Conservation (phyloP, 2,329 filamentous ascomycete genomes). For the Hypoxylon sp. region DNA sequence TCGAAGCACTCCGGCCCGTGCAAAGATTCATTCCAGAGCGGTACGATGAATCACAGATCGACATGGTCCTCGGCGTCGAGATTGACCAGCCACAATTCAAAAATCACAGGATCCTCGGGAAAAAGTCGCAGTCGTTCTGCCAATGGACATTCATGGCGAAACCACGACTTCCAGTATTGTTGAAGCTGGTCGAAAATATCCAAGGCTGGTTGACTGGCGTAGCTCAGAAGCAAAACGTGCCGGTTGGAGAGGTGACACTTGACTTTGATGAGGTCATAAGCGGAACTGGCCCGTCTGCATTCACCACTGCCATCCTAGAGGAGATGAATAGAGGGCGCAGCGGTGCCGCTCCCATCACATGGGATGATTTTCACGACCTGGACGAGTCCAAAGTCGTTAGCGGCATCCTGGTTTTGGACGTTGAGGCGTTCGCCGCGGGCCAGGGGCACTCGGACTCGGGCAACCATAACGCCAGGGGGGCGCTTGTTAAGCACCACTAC, state of each 20-base stretch:
- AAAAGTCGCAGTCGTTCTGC: constrained; percentile 75
- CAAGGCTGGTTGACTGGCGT: constrained; percentile 73
- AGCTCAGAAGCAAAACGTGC: constrained; percentile 65
- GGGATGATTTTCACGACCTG: constrained; percentile 75
- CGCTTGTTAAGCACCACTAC: constrained; percentile 80
- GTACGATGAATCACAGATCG: constrained; percentile 71
- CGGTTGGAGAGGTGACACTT: constrained; percentile 26
- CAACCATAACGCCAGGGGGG: constrained; percentile 74
- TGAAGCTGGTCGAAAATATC: constrained; percentile 76
- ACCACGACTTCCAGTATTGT: constrained; percentile 75
- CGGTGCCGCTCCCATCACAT: constrained; percentile 62
- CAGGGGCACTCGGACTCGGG: constrained; percentile 80
- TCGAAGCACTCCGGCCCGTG: constrained; percentile 57
- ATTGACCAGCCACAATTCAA: constrained; percentile 76
- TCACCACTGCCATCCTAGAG: constrained; percentile 71
- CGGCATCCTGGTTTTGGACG: constrained; percentile 74
- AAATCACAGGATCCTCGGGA: constrained; percentile 71
- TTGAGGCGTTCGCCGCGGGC: constrained; percentile 74
- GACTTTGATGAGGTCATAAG: constrained; percentile 35
- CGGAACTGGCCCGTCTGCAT: constrained; percentile 60
- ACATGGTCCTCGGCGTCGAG: constrained; percentile 78
- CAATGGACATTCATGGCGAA: constrained; percentile 82
- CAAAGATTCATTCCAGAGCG: constrained; percentile 71
- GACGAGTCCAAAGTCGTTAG: constrained; percentile 74
- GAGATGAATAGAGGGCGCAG: constrained; percentile 45